Base-by-base conservation (phyloP, 306 rosid species). In the Quercus variabilis region DNA sequence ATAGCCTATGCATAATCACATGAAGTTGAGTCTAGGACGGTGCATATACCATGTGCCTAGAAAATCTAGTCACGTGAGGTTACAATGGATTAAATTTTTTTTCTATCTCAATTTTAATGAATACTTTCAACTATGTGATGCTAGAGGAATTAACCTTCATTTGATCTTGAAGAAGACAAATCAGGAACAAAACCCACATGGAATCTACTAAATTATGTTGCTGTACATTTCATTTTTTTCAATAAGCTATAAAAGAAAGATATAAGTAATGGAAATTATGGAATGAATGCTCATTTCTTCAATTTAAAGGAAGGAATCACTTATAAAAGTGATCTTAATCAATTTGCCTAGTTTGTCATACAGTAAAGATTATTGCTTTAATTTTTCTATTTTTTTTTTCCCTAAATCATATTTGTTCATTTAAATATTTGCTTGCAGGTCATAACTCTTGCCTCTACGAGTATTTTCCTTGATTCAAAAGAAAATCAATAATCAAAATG, bases 401-500 rank as follows among this genome's bases (percentile, higher is more conserved):
- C 15, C 12, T 21, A 13, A 15, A 7, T 33, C 35, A 33, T 10
- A 4, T 19, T 9, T 19, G 7, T 68, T 68, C 26, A 33, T 68
- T 6, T 68, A 43, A 69, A 20, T 80, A 49, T 74, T 75, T 76
- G 17, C 49, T 15, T 85, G 84, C 89, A 90, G 94, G 93, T 75
- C 84, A 90, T 75, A 86, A 17, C 52, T 85, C 93, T 82, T 91
- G 97, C 75, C 89, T 56, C 69, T 91, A 82, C 62, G 90, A 89
- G 18, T 86, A 82, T 82, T 73, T 72, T 64, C 89, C 92, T 49
- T 88, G 81, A 86, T 73, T 21, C 49, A 80, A 59, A 26, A 52
- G 31, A n/a, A 38, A 77, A 15, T 30, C 55, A 55, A 59, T 84
- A 64, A 77, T 74, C 17, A 0, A 67, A 63, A 71, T 69, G 43